phyloP scores from a whole-genome alignment of 495 filamentous ascomycete species.

The Penicillium salamii region DNA sequence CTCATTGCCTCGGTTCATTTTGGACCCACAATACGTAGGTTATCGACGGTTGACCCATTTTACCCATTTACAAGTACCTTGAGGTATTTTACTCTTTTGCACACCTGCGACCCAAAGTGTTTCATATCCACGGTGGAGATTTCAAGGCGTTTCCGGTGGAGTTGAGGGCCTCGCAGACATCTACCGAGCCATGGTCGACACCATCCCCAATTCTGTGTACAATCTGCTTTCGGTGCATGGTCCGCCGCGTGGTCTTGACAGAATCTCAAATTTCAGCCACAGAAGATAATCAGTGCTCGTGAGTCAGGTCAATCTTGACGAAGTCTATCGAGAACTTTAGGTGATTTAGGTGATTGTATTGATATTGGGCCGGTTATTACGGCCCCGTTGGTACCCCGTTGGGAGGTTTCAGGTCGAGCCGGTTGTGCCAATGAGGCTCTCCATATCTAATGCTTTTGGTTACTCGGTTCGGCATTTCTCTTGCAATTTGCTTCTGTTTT shows the following conservation, averaged over 20 bases:
- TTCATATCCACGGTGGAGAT: constrained; percentile 26
- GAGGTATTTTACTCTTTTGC: not conserved
- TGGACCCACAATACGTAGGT: no score
- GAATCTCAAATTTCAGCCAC: not conserved
- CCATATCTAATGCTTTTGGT: not conserved
- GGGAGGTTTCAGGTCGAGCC: constrained; percentile 15
- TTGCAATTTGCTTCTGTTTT: not conserved
- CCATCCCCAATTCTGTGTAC: not conserved
- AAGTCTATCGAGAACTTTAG: not conserved
- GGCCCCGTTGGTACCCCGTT: not conserved
- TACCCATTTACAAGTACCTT: no score
- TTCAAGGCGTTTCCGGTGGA: constrained; percentile 3
- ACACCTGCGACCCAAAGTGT: constrained; percentile 19
- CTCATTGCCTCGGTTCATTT: no score
- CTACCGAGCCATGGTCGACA: constrained; percentile 9
- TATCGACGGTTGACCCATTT: no score
- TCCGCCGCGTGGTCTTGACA: constrained; percentile 20
- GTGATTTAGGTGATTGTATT: no score
- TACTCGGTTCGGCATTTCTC: not conserved
- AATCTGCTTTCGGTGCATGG: constrained; percentile 17
- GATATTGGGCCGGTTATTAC: not conserved
- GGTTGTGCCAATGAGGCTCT: constrained; percentile 8
- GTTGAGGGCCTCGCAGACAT: not conserved
- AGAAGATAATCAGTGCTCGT: no score
- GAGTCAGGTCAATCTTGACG: no score